These are phyloP conservation scores for Fusarium siculi DNA, from an alignment of 2,329 filamentous ascomycete genomes.

Conservation along the genomic window DNA sequence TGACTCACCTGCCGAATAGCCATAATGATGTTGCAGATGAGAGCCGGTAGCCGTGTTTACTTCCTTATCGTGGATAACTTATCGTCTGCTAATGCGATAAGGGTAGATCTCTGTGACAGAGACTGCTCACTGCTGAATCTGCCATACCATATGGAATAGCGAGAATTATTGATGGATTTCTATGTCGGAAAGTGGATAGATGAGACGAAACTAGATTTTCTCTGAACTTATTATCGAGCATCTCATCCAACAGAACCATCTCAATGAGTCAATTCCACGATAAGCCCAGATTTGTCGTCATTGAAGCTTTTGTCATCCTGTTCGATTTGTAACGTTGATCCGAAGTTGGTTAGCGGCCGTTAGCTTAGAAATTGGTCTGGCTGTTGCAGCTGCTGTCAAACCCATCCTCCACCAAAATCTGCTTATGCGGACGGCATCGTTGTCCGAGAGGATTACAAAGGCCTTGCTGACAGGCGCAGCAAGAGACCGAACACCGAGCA, in stretches of 20 bases:
- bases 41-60: background rate
- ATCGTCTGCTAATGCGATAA: background rate
- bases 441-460: conserved; percentile 24
- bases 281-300: background rate
- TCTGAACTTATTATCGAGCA: accelerated
- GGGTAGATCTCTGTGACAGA: background rate
- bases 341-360: background rate
- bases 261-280: background rate
- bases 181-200: no score
- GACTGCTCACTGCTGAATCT: background rate
- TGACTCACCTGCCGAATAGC: conserved; percentile 9
- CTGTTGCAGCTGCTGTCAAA: background rate
- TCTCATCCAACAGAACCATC: background rate
- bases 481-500: conserved; percentile 28
- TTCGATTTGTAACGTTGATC: conserved; percentile 13
- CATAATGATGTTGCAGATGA: background rate
- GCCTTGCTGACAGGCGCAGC: background rate
- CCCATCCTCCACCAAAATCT: background rate
- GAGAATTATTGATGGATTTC: accelerated
- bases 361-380: conserved; percentile 36
- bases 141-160: no score
- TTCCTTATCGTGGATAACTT: background rate
- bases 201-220: accelerated
- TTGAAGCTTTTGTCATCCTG: conserved; percentile 16
- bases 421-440: conserved; percentile 1